Conservation (phyloP, 2,329 filamentous ascomycete genomes). For the Trichoderma cornu-damae region DNA sequence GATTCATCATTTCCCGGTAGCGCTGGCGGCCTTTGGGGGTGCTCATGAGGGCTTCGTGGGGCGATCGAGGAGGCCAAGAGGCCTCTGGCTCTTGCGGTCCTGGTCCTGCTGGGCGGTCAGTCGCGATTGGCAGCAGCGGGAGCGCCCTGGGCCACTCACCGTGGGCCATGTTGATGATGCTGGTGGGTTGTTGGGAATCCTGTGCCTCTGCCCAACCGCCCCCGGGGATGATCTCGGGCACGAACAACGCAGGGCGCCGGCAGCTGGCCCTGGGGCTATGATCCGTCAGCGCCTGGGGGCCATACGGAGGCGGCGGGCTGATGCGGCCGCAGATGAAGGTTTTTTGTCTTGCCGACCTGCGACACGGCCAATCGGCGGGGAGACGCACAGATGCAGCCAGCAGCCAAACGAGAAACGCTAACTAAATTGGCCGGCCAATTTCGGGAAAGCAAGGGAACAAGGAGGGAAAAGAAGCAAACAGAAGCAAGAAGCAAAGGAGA, state of each 20-base stretch:
- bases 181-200: constrained; percentile 8
- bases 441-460: neutral
- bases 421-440: neutral
- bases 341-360: neutral
- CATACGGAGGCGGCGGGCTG: constrained; percentile 12
- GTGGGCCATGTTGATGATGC: constrained; percentile 17
- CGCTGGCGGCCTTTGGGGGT: constrained; percentile 76
- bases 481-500: neutral
- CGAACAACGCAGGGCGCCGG: constrained; percentile 17
- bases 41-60: constrained; percentile 57
- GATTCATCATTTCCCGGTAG: constrained; percentile 62
- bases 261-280: constrained; percentile 18
- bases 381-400: neutral
- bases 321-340: constrained; percentile 8
- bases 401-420: neutral
- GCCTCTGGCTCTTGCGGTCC: constrained; percentile 37
- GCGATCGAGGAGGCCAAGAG: constrained; percentile 63
- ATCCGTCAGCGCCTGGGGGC: constrained; percentile 11
- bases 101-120: constrained; percentile 16
- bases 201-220: constrained; percentile 12
- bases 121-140: neutral
- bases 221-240: constrained; percentile 6
- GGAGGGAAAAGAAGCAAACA: too few species aligned
- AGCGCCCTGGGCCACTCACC: constrained; percentile 12
- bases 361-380: constrained; percentile 7